These are phyloP conservation scores for Psilocybe cubensis DNA, from an alignment of 768 basidiomycete genomes.

Conservation along the genomic window DNA sequence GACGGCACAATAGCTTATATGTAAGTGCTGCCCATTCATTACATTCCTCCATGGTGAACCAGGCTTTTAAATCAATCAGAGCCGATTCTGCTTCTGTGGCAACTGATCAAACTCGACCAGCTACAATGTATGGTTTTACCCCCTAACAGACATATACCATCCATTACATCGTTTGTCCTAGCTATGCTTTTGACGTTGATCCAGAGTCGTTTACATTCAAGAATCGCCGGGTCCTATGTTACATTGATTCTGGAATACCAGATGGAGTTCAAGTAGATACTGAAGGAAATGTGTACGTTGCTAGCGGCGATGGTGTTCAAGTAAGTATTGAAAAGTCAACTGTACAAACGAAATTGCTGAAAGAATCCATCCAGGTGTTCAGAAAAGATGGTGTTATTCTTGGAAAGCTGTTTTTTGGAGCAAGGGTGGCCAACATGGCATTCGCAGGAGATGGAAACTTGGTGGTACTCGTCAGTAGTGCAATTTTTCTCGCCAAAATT, in stretches of 20 bases:
- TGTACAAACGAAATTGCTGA: background rate
- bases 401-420: constrained; percentile 63
- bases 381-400: constrained; percentile 59
- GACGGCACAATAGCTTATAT: constrained; percentile 69
- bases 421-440: constrained; percentile 45
- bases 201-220: constrained; percentile 51
- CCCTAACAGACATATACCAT: background rate
- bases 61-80: no score
- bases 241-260: constrained; percentile 62
- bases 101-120: constrained; percentile 58
- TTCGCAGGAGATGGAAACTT: constrained; percentile 44
- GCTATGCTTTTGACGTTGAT: constrained; percentile 75
- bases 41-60: no score
- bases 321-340: constrained; percentile 42
- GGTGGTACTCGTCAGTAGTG: constrained; percentile 47
- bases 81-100: constrained; percentile 51
- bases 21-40: no score
- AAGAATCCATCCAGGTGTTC: constrained; percentile 40
- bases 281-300: constrained; percentile 65
- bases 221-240: constrained; percentile 68
- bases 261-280: constrained; percentile 71
- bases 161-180: constrained; percentile 22
- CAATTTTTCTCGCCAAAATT: constrained; percentile 47
- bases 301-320: constrained; percentile 68
- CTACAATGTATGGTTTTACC: constrained; percentile 58